These are phyloP conservation scores for Dryas drummondii DNA, from an alignment of 306 rosid genomes.

Conservation along the genomic window DNA sequence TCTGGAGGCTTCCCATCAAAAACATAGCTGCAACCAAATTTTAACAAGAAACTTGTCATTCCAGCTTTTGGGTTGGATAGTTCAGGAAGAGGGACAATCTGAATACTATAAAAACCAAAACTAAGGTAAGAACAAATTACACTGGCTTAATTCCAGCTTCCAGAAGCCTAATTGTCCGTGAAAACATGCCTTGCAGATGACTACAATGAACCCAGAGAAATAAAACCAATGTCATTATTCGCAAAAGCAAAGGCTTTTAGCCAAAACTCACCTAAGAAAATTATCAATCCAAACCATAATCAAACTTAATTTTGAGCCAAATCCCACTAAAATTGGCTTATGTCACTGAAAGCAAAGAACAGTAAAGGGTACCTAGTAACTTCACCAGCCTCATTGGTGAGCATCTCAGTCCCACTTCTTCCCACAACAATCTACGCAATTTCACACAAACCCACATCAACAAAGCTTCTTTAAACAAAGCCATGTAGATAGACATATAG, in stretches of 20 bases:
- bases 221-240: constrained; percentile 27
- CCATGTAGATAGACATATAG: background rate
- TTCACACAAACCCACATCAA: constrained; percentile 21
- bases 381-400: constrained; percentile 98
- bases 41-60: background rate
- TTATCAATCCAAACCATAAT: background rate
- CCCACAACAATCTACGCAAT: constrained; percentile 90
- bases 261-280: background rate
- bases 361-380: constrained; percentile 68
- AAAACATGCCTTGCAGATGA: constrained; percentile 98
- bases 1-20: constrained; percentile 95
- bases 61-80: background rate
- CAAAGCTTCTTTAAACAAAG: background rate
- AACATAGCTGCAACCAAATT: constrained; percentile 61
- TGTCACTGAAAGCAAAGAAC: background rate
- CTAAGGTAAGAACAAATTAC: constrained; percentile 38
- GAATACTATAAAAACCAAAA: constrained; percentile 6
- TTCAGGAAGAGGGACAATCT: background rate
- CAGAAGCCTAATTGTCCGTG: constrained; percentile 86
- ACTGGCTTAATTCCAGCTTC: constrained; percentile 95
- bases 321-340: constrained; percentile 1
- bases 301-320: background rate
- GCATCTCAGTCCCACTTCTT: constrained; percentile 88
- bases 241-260: background rate
- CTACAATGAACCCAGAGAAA: constrained; percentile 33